Base-by-base conservation (phyloP, 805 yeast genomes). In the Zygoascus ofunaensis region DNA sequence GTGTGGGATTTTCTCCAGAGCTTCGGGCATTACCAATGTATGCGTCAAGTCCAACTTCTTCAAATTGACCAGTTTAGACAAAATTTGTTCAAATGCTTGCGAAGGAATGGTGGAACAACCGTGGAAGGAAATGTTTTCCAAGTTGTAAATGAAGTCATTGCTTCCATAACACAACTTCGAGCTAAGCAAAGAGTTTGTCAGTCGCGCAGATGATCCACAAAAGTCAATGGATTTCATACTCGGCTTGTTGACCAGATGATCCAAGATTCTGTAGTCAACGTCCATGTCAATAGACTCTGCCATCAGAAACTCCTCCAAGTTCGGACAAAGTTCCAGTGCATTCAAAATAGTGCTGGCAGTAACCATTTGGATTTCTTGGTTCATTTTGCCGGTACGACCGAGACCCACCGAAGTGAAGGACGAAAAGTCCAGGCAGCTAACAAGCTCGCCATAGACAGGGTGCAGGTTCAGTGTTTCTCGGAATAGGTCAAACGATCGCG, bases 341-440 rank as follows among this genome's bases (percentile, higher is more conserved):
- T 75, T 68, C 38, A 74, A 61, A 20, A 87, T 77, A 2, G 95
- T 87, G 22, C 68, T 65, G 34, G 80, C 70, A 0, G 95, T 87
- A 34, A 87, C 86, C 84, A 85, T 84, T 62, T 87, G 94, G 54
- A 87, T 87, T 62, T 84, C 94, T 61, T 77, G 80, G 64, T 84
- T 89, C 95, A 87, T 87, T 53, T 81, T 74, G 8, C 84, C 86
- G 0, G 96, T 83, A 51, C 96, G 70, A 2, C 96, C 96, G 39
- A 87, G 70, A 0, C 96, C 96, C 40, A 89, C 79, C 0, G 90
- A 80, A 1, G 96, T 87, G 62, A 87, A 82, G 53, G 84, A 90
- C 56, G 84, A 83, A 55, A 87, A 89, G 65, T 87, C 96, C 54
- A 89, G 73, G 42, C 80, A 78, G 53, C 79, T 78, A 18, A 85